Percentiles rank a stretch among this genome's conserved stretches.
These are phyloP conservation scores for Dionaea muscipula DNA, from an alignment of 179 eudicot genomes.

Conservation along the genomic window DNA sequence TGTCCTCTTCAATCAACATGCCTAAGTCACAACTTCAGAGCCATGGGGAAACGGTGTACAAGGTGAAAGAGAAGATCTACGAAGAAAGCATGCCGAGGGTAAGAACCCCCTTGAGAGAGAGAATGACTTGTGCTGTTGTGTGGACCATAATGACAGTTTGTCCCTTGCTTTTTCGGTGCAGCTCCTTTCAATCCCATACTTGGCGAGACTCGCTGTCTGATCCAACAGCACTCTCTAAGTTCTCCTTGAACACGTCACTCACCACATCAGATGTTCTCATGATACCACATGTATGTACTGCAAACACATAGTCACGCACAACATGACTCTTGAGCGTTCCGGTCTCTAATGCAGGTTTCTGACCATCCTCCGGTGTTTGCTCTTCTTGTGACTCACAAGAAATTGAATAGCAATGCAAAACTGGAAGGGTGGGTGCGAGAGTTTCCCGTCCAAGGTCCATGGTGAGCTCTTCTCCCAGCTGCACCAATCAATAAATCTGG, in stretches of 20 bases:
- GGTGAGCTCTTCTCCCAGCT: slow-evolving; percentile 22
- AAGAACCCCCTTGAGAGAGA: too few species aligned
- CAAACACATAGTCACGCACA: neutral
- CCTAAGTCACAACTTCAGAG: too few species aligned
- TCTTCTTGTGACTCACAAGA: slow-evolving; percentile 49
- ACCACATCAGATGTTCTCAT: neutral
- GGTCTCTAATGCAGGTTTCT: slow-evolving; percentile 38
- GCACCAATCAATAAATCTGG: neutral
- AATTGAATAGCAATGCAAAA: too few species aligned
- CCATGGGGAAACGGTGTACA: too few species aligned
- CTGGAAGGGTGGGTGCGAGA: slow-evolving; percentile 56
- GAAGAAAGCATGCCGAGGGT: too few species aligned
- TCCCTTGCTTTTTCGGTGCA: too few species aligned
- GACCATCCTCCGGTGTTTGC: slow-evolving; percentile 88
- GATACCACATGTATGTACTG: neutral
- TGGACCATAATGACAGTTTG: too few species aligned
- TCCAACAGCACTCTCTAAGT: slow-evolving; percentile 33
- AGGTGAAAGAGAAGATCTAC: too few species aligned
- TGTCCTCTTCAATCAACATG: too few species aligned
- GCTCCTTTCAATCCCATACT: too few species aligned
- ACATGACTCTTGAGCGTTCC: neutral
- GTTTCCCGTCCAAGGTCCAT: slow-evolving; percentile 41
- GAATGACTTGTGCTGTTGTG: too few species aligned
- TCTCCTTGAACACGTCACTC: slow-evolving; percentile 62
- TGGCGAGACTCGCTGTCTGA: too few species aligned